These are phyloP conservation scores for Linnemannia exigua DNA, from an alignment of 192 early-diverging fungal species.

Conservation along the genomic window DNA sequence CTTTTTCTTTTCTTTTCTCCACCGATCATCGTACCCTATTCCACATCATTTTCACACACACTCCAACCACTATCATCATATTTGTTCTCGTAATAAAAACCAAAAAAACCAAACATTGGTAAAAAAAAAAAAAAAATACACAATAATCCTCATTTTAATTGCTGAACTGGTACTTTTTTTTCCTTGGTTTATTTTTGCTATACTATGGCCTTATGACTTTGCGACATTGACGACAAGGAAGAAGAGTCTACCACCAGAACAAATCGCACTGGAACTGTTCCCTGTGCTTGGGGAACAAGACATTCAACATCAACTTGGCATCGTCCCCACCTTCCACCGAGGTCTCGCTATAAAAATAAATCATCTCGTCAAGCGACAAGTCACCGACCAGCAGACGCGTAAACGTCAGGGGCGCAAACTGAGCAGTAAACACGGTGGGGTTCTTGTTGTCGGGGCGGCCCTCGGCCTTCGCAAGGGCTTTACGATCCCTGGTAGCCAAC, in stretches of 20 bases:
- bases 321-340: constrained; percentile 7
- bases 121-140: background rate
- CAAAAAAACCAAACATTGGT: constrained; percentile 7
- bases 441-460: constrained; percentile 18
- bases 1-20: background rate
- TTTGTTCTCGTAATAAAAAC: background rate
- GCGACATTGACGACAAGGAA: no score
- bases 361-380: constrained; percentile 29
- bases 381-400: constrained; percentile 32
- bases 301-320: constrained; percentile 22
- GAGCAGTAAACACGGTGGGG: background rate
- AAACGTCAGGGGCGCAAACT: constrained; percentile 35
- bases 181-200: no score
- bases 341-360: constrained; percentile 25
- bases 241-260: constrained; percentile 36
- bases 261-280: constrained; percentile 29
- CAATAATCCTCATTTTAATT: no score
- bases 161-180: no score
- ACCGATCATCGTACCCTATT: background rate
- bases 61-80: no score
- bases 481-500: constrained; percentile 18
- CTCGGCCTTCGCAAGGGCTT: constrained; percentile 23
- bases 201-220: no score
- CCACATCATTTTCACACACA: background rate
- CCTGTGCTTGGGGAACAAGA: constrained; percentile 42